Evolutionary conservation across 305 asterid species (phyloP).

Genomic region (Fraxinus sp.): DNA sequence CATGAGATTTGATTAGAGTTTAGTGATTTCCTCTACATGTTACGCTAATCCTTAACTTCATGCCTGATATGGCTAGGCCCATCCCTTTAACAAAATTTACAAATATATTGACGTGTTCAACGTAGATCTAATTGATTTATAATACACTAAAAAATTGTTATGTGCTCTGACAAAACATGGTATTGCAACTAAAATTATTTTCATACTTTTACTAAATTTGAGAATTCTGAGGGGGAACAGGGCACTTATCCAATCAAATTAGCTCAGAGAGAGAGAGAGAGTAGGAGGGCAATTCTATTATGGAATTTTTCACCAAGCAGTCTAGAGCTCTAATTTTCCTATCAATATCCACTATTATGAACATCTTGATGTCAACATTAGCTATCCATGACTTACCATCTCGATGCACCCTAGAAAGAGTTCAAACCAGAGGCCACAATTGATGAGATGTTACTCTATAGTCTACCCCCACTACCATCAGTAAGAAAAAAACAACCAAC

Average conservation of each 20-base stretch:
- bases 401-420: background rate
- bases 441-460: background rate
- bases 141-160: background rate
- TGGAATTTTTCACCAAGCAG: background rate
- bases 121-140: background rate
- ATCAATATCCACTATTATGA: background rate
- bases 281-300: background rate
- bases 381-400: background rate
- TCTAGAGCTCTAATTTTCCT: background rate
- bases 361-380: background rate
- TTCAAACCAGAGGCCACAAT: background rate
- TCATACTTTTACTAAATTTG: background rate
- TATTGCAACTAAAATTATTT: background rate
- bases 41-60: background rate
- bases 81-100: background rate
- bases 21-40: background rate
- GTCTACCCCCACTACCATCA: background rate
- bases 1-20: background rate
- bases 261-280: background rate
- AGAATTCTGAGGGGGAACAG: background rate
- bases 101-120: background rate
- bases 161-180: background rate
- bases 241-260: background rate
- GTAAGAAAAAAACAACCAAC: background rate
- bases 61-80: background rate